Percentiles rank a stretch among this genome's conserved stretches.
Conservation (phyloP, 2,329 filamentous ascomycete genomes). For the Penicillium italicum region DNA sequence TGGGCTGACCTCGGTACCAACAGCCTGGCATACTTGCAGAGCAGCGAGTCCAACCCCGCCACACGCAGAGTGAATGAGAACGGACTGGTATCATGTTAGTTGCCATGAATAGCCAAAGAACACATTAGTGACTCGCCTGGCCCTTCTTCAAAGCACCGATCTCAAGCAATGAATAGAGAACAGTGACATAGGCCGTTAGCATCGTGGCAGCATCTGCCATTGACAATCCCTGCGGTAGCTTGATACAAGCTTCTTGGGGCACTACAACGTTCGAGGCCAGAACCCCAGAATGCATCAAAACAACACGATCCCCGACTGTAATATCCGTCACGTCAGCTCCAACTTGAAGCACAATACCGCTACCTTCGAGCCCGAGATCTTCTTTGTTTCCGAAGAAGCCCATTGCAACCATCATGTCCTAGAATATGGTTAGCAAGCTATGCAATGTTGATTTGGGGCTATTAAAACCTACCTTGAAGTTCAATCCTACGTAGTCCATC, state of each 20-base stretch:
- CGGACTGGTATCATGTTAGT: constrained; percentile 5
- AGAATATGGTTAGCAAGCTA: not conserved
- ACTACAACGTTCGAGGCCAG: constrained; percentile 8
- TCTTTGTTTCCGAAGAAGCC: constrained; percentile 27
- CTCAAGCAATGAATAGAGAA: constrained; percentile 20
- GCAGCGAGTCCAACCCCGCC: constrained; percentile 25
- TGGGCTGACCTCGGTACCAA: constrained; percentile 15
- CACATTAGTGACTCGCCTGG: constrained; percentile 10
- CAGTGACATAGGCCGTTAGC: constrained; percentile 14
- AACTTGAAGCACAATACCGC: constrained; percentile 30
- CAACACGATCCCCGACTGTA: constrained; percentile 31
- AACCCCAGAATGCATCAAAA: constrained; percentile 11
- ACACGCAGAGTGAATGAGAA: constrained; percentile 24
- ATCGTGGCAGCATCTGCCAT: constrained; percentile 20
- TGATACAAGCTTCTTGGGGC: constrained; percentile 1
- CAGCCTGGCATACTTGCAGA: constrained; percentile 17
- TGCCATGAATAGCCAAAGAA: not conserved
- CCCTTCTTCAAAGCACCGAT: constrained; percentile 21
- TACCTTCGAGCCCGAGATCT: constrained; percentile 31
- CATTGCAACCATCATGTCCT: constrained; percentile 28
- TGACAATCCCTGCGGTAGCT: constrained; percentile 10
- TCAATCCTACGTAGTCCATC: constrained; percentile 14
- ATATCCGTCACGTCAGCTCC: constrained; percentile 27
- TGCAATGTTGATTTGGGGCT: not conserved
- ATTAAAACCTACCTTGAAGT: constrained; percentile 7